A percentile compares a stretch with the other conserved stretches of the same genome.
These are phyloP conservation scores for Berkeleyomyces basicola DNA, from an alignment of 2,329 filamentous ascomycete species.

Conservation along the genomic window DNA sequence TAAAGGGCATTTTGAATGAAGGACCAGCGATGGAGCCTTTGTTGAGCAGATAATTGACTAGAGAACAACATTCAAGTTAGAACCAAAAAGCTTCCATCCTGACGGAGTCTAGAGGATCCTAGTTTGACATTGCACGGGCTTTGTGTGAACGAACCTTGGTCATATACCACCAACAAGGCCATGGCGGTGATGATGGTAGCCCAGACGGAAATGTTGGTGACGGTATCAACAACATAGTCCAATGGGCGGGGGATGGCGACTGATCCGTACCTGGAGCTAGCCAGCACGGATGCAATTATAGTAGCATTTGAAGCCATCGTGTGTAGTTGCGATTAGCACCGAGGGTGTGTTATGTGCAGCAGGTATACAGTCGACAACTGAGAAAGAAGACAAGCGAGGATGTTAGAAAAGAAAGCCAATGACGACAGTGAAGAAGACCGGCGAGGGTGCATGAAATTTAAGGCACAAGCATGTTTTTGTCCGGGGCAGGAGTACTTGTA, in stretches of 20 bases:
- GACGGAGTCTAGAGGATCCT: not conserved
- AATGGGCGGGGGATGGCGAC: conserved; percentile 38
- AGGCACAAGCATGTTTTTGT: not conserved
- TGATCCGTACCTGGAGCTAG: conserved; percentile 37
- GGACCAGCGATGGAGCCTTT: conserved; percentile 67
- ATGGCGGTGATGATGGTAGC: conserved; percentile 45
- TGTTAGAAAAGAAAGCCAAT: not conserved
- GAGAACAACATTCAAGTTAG: conserved; percentile 11
- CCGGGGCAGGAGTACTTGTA: not conserved
- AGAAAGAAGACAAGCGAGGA: not conserved
- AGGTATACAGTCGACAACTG: no score
- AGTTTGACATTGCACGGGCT: not conserved
- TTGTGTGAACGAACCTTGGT: conserved; percentile 53
- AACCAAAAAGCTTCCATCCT: not conserved
- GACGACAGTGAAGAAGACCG: not conserved
- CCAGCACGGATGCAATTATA: conserved; percentile 53
- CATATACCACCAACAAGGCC: conserved; percentile 59
- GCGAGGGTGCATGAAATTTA: not conserved
- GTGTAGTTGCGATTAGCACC: not conserved
- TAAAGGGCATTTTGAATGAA: conserved; percentile 62
- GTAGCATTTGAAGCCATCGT: conserved; percentile 34
- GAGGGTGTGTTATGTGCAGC: no score
- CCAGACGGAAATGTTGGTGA: conserved; percentile 30
- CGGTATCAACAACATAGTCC: conserved; percentile 35
- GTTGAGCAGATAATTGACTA: conserved; percentile 58